Evolutionary conservation across 2,329 filamentous ascomycete species (phyloP), one percentile per base, ranked within the genome.

Genomic region (Paecilomyces variotii): DNA sequence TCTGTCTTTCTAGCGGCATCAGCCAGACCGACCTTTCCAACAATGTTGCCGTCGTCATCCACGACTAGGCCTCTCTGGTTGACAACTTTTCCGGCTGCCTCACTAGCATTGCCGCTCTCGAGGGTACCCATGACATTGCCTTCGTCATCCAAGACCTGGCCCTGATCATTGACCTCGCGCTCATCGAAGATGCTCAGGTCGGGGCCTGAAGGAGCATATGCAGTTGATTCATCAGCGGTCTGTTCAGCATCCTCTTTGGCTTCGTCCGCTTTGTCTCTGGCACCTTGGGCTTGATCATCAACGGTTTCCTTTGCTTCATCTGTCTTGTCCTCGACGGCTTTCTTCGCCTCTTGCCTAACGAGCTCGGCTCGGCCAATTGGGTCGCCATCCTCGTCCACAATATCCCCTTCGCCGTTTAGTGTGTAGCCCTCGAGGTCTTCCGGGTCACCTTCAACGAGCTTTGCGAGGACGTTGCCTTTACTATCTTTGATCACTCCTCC

Each of bases 401-500:
- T 71, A 56, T 74, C 70, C 4, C 71, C 71, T 49, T 72, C 69
- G 52, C 70, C 69, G 49, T 71, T 72, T 35, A 71, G 66, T 9
- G 65, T 63, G 56, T 72, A 68, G 27, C 70, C 71, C 3, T 67
- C 66, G 26, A 71, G 69, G 50, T 78, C 76, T 59, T 81, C 77
- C 32, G 80, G 77, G 60, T 80, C 79, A 56, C 80, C 63, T 54
- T 65, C 66, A 34, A 67, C 64, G 12, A 70, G 57, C 55, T 69
- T 70, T 49, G 70, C 76, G 3, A 64, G 45, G 9, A 66, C 63
- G 30, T 67, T 70, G 30, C 74, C 76, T 54, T 72, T 68, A 25
- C 71, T 64, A 50, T 83, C 78, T 63, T 79, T 73, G 63, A 85
- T 78, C 32, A 78, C 70, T 34, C 83, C 83, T 27, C 83, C 81